Evolutionary conservation across 2,329 filamentous ascomycete species (phyloP), one percentile per base, ranked within the genome.

Genomic region (Colletotrichum salicis): DNA sequence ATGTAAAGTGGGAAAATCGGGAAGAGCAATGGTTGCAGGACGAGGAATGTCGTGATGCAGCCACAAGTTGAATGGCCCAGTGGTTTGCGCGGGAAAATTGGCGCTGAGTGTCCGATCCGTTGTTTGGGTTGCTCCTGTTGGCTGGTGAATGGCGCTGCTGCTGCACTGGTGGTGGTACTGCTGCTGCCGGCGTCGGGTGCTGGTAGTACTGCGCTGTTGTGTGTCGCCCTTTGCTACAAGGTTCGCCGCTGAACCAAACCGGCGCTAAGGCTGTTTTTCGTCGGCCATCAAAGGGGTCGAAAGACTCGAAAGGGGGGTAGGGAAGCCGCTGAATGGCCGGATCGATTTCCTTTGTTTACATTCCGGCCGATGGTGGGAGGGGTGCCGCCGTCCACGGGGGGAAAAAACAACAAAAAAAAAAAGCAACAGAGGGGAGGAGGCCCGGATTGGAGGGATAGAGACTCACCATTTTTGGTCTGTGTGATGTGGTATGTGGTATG

Each of bases 401-500:
- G 55, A 62, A 64, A 64, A 58, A 35, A 67, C 67, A 66, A 63
- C 61, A 59, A 66, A 70, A 67, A 69, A n/a, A 72, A 55, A 72
- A 61, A 22, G 62, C 67, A 56, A 68, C 59, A 24, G 35, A 56
- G 35, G 56, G 68, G 31, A 22, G 13, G n/a, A 19, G 33, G 45
- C n/a, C 41, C 22, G 52, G 12, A 58, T 12, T 24, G 33, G 51
- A 22, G 31, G 33, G 51, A 64, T 3, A n/a, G 61, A n/a, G 51
- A 82, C 80, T 82, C 78, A 82, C 80, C 80, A 82, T 82, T 79
- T 76, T 76, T 80, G 72, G 64, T 64, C 66, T 66, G 74, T 70
- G 67, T 63, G 64, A 68, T 70, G 61, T 22, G 33, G 37, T 41
- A 41, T 27, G 45, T 60, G 48, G 33, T 48, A 45, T 33, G 55